A percentile compares a stretch with the other conserved stretches of the same genome.
These are phyloP conservation scores for Paecilomyces sp. DNA, from an alignment of 2,329 filamentous ascomycete genomes.

Conservation along the genomic window DNA sequence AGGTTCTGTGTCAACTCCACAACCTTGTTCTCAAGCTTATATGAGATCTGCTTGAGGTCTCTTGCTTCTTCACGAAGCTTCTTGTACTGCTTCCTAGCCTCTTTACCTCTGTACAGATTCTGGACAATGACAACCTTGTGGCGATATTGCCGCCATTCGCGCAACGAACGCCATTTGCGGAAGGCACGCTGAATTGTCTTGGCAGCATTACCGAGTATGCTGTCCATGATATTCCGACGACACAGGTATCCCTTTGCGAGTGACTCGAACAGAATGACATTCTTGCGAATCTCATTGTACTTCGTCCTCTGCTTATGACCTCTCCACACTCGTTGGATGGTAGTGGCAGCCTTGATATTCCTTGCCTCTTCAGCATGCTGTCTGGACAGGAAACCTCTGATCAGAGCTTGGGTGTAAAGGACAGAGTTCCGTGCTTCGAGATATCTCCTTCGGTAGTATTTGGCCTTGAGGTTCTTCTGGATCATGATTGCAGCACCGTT, in stretches of 20 bases:
- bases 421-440: slow-evolving; percentile 79
- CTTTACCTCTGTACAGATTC: slow-evolving; percentile 82
- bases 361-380: slow-evolving; percentile 72
- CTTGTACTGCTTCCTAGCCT: slow-evolving; percentile 80
- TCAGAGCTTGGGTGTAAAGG: slow-evolving; percentile 68
- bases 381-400: slow-evolving; percentile 71
- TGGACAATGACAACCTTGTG: slow-evolving; percentile 85
- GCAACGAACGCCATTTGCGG: slow-evolving; percentile 71
- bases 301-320: slow-evolving; percentile 81
- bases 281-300: slow-evolving; percentile 70
- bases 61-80: slow-evolving; percentile 86
- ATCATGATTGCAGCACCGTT: slow-evolving; percentile 96
- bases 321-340: slow-evolving; percentile 91
- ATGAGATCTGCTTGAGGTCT: slow-evolving; percentile 98
- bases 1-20: slow-evolving; percentile 93
- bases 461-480: slow-evolving; percentile 93
- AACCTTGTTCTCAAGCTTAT: slow-evolving; percentile 99
- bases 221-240: slow-evolving; percentile 88
- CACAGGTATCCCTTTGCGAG: slow-evolving; percentile 86
- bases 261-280: slow-evolving; percentile 83
- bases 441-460: slow-evolving; percentile 90
- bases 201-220: slow-evolving; percentile 84
- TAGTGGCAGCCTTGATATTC: slow-evolving; percentile 78
- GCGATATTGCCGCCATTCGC: slow-evolving; percentile 79
- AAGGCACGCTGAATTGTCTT: slow-evolving; percentile 84